phyloP scores from a whole-genome alignment of 176 grass and related monocot genomes.

The Melocanna baccifera region DNA sequence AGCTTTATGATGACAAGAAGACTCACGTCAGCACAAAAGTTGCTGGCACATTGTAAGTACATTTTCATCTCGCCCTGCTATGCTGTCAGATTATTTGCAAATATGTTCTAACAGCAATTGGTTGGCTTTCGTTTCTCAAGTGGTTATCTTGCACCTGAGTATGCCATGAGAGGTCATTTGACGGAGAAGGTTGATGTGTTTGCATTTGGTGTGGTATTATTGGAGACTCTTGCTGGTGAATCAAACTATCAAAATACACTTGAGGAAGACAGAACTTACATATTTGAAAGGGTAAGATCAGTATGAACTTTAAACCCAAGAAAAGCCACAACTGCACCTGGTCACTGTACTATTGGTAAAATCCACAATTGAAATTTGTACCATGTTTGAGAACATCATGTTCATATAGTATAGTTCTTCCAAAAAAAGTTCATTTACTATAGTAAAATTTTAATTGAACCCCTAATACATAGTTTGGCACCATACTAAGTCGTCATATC shows the following conservation, averaged over 20 bases:
- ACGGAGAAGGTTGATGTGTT: conserved; percentile 83
- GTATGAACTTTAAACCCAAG: background rate
- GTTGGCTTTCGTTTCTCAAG: conserved; percentile 30
- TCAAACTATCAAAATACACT: conserved; percentile 36
- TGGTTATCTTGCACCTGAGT: conserved; percentile 83
- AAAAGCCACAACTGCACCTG: background rate
- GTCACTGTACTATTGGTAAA: background rate
- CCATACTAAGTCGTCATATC: background rate
- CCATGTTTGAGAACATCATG: background rate
- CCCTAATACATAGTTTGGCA: background rate
- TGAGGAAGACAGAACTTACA: conserved; percentile 35
- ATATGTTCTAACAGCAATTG: background rate
- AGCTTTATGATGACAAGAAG: conserved; percentile 64
- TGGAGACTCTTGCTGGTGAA: conserved; percentile 61
- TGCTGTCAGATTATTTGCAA: background rate
- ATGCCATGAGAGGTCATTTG: conserved; percentile 84
- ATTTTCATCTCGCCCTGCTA: background rate
- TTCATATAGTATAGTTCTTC: background rate
- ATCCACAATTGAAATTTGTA: background rate
- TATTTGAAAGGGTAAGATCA: conserved; percentile 64
- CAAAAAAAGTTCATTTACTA: background rate
- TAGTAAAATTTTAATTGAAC: background rate
- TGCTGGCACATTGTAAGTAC: conserved; percentile 71
- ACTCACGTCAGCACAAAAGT: conserved; percentile 73
- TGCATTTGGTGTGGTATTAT: conserved; percentile 57